phyloP scores from a whole-genome alignment of 2,329 filamentous ascomycete species.

The Chaetomiaceae sp. region DNA sequence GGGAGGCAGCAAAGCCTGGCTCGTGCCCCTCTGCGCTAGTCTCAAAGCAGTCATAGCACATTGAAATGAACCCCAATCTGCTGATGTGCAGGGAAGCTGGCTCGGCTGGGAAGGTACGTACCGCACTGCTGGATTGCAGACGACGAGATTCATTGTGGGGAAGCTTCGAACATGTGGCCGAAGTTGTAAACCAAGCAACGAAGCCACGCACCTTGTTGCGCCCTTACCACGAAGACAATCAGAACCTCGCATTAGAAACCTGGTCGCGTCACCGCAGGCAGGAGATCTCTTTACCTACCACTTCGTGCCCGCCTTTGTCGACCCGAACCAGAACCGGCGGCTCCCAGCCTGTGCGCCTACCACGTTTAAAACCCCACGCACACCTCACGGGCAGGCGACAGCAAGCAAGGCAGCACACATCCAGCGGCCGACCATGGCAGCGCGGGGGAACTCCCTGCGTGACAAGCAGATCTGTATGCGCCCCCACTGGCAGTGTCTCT shows the following conservation, averaged over 20 bases:
- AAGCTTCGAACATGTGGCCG: conserved; percentile 16
- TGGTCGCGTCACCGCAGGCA: too few relatives aligned
- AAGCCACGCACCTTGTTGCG: too few relatives aligned
- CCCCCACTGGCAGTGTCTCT: not conserved
- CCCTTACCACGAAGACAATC: too few relatives aligned
- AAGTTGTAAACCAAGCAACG: conserved; percentile 9
- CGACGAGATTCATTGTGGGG: conserved; percentile 19
- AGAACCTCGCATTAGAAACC: too few relatives aligned
- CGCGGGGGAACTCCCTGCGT: conserved; percentile 41
- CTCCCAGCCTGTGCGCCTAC: too few relatives aligned
- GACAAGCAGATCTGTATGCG: conserved; percentile 45
- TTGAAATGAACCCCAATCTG: too few relatives aligned
- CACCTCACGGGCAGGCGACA: not conserved
- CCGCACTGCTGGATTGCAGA: conserved; percentile 4
- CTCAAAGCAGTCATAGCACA: not conserved
- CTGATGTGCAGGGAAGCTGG: too few relatives aligned
- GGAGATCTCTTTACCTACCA: too few relatives aligned
- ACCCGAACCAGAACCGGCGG: too few relatives aligned
- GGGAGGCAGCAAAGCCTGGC: not conserved
- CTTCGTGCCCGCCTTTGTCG: too few relatives aligned
- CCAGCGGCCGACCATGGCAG: conserved; percentile 35
- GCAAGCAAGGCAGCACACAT: not conserved
- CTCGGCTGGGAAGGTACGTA: conserved; percentile 1
- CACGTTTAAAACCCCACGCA: too few relatives aligned
- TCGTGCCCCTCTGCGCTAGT: not conserved